These are phyloP conservation scores for Candida hungchunana DNA, from an alignment of 805 yeast species.

Conservation along the genomic window DNA sequence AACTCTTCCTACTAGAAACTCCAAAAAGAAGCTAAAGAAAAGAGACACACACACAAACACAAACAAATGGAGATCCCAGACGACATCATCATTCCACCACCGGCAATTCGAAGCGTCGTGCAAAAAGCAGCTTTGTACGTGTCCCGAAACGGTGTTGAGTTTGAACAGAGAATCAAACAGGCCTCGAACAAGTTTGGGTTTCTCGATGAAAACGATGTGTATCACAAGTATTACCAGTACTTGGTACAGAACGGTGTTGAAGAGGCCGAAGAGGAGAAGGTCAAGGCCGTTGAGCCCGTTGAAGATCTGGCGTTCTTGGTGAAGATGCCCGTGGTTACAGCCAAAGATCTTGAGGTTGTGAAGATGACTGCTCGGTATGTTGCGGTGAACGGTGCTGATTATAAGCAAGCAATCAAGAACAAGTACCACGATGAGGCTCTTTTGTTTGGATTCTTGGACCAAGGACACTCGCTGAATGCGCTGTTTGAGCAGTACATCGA, in stretches of 20 bases:
- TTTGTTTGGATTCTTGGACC: conserved; percentile 66
- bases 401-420: conserved; percentile 37
- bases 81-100: conserved; percentile 51
- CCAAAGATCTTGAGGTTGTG: conserved; percentile 62
- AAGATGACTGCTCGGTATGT: conserved; percentile 68
- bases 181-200: conserved; percentile 65
- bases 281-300: conserved; percentile 4
- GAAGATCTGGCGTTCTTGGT: conserved; percentile 13
- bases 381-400: conserved; percentile 53
- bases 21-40: neutral
- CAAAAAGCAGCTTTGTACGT: conserved; percentile 74
- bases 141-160: conserved; percentile 57
- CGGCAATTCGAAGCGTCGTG: conserved; percentile 45
- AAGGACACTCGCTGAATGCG: conserved; percentile 54
- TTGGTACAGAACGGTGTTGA: conserved; percentile 32
- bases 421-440: conserved; percentile 33
- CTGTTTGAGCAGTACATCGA: conserved; percentile 45
- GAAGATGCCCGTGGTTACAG: conserved; percentile 40
- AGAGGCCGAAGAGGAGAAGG: conserved; percentile 22
- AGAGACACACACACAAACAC: neutral
- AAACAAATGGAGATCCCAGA: conserved; percentile 32
- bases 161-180: conserved; percentile 52
- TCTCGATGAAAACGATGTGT: conserved; percentile 48
- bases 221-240: conserved; percentile 53
- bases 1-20: neutral